Evolutionary conservation across 2,329 filamentous ascomycete species (phyloP).

Genomic region (Hysterium pulicare): DNA sequence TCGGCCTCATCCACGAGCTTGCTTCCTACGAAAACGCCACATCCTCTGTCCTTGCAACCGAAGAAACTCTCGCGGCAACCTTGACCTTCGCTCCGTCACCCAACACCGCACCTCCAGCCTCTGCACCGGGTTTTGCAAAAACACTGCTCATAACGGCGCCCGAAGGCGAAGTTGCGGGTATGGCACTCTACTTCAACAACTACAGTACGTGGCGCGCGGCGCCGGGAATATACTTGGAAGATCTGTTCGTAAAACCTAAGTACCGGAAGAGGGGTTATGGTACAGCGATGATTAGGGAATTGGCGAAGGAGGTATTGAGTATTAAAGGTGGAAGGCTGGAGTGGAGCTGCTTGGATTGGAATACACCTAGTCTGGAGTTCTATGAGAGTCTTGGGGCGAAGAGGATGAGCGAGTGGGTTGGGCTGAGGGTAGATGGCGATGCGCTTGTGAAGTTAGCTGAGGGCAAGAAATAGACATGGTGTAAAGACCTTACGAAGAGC

Average conservation of each 20-base stretch:
- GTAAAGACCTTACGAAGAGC: too few species aligned
- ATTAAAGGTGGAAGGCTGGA: slow-evolving; percentile 75
- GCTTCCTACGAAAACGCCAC: slow-evolving; percentile 83
- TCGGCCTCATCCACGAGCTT: slow-evolving; percentile 77
- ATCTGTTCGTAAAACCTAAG: slow-evolving; percentile 74
- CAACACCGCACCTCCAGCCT: neutral
- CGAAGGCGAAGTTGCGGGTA: slow-evolving; percentile 57
- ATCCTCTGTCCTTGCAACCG: slow-evolving; percentile 72
- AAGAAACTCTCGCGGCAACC: slow-evolving; percentile 66
- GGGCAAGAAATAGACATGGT: too few species aligned
- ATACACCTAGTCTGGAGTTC: slow-evolving; percentile 83
- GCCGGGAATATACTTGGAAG: slow-evolving; percentile 88
- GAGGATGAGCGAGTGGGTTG: slow-evolving; percentile 68
- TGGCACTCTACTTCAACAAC: slow-evolving; percentile 93
- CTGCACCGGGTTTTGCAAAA: slow-evolving; percentile 65
- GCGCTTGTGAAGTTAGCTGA: slow-evolving; percentile 57
- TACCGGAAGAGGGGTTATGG: slow-evolving; percentile 78
- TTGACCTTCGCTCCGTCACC: slow-evolving; percentile 67
- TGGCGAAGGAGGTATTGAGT: slow-evolving; percentile 75
- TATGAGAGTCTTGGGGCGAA: slow-evolving; percentile 65
- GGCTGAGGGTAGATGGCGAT: slow-evolving; percentile 70
- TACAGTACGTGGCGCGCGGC: slow-evolving; percentile 90
- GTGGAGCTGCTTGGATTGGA: slow-evolving; percentile 92
- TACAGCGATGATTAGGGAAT: slow-evolving; percentile 65
- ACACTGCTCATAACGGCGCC: slow-evolving; percentile 60